These are phyloP conservation scores for Apiotrichum veenhuisii DNA, from an alignment of 1,284 basidiomycete genomes.

Conservation along the genomic window DNA sequence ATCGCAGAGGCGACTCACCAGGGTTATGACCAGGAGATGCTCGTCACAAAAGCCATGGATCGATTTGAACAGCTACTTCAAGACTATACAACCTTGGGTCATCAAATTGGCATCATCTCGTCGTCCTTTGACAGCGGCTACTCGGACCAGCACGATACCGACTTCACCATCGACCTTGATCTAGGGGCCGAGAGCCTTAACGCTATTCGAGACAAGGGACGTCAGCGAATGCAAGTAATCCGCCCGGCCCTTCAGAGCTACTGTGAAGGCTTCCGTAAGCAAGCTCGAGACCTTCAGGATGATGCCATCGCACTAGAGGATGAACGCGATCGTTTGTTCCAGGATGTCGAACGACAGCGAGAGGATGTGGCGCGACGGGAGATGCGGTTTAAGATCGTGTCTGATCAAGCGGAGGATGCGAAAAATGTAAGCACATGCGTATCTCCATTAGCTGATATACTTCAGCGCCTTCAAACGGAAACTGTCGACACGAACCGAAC, in stretches of 20 bases:
- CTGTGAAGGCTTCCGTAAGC: constrained; percentile 64
- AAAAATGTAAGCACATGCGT: constrained; percentile 58
- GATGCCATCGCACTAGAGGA: constrained; percentile 72
- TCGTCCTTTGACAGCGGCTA: constrained; percentile 2
- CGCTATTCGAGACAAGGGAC: constrained; percentile 59
- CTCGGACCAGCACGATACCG: constrained; percentile 43
- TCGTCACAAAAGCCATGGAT: constrained; percentile 68
- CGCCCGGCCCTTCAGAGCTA: constrained; percentile 67
- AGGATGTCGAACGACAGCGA: constrained; percentile 50
- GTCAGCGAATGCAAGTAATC: constrained; percentile 63
- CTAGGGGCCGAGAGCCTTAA: constrained; percentile 64
- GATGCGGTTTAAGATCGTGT: constrained; percentile 47
- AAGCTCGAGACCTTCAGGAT: constrained; percentile 65
- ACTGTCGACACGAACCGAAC: constrained; percentile 32
- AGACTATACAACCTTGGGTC: constrained; percentile 65
- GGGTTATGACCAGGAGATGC: constrained; percentile 71
- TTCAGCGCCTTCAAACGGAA: constrained; percentile 35
- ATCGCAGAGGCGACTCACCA: constrained; percentile 65
- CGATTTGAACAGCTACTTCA: constrained; percentile 74
- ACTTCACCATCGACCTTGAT: constrained; percentile 71
- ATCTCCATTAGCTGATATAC: constrained; percentile 2
- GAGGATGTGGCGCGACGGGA: constrained; percentile 66
- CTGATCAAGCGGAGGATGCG: constrained; percentile 69
- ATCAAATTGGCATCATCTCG: constrained; percentile 65
- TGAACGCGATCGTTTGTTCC: constrained; percentile 63